These are phyloP conservation scores for Rhodomyrtus tomentosa DNA, from an alignment of 345 rosid species.

Conservation along the genomic window DNA sequence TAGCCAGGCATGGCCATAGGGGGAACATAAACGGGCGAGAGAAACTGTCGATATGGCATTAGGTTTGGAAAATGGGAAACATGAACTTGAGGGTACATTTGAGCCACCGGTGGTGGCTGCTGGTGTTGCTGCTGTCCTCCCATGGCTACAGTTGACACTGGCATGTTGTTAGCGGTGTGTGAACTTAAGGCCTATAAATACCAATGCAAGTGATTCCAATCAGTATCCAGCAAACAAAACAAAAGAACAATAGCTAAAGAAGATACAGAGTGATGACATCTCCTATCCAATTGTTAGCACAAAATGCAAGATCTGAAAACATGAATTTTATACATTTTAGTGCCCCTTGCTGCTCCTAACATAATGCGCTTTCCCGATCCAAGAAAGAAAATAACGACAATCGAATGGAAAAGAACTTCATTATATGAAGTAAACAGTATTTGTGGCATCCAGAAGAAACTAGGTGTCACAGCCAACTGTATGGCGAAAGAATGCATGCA, in stretches of 20 bases:
- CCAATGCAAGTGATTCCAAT: not conserved
- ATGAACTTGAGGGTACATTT: conserved; percentile 89
- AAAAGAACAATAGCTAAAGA: not conserved
- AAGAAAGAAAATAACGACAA: not conserved
- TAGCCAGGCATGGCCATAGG: conserved; percentile 90
- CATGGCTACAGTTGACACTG: conserved; percentile 53
- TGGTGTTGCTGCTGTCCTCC: conserved; percentile 29
- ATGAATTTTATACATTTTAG: not conserved
- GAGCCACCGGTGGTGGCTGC: conserved; percentile 65
- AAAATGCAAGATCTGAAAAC: not conserved
- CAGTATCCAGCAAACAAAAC: not conserved
- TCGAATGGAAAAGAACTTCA: not conserved
- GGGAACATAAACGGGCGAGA: conserved; percentile 77
- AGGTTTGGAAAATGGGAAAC: conserved; percentile 63
- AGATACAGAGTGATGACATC: not conserved
- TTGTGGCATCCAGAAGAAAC: not conserved
- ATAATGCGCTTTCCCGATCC: not conserved
- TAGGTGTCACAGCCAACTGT: not conserved
- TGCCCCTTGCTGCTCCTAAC: not conserved
- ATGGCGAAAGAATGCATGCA: not conserved
- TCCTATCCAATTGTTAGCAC: not conserved
- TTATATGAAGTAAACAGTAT: not conserved
- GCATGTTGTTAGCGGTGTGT: conserved; percentile 30
- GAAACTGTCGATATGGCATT: conserved; percentile 82
- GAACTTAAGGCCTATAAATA: conserved; percentile 32